phyloP scores from a whole-genome alignment of 345 rosid genomes.

The Combretum micranthum region DNA sequence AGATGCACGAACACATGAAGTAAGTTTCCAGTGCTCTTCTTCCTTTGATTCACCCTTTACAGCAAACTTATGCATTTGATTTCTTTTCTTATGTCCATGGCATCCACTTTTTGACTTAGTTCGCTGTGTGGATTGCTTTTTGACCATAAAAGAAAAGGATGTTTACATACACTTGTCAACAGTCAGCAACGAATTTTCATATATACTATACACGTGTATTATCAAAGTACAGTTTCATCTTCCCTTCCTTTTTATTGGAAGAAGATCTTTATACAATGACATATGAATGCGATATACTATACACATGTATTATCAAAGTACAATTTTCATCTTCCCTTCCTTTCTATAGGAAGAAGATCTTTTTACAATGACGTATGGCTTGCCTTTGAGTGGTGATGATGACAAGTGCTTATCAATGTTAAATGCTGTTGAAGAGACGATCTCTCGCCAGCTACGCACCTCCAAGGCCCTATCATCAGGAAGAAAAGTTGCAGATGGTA shows the following conservation, averaged over 20 bases:
- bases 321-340: constrained; percentile 3
- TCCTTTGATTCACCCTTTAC: constrained; percentile 13
- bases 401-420: constrained; percentile 70
- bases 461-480: constrained; percentile 59
- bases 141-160: too few relatives aligned
- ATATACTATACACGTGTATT: too few relatives aligned
- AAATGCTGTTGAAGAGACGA: constrained; percentile 89
- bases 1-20: constrained; percentile 99
- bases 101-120: not conserved
- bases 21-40: constrained; percentile 50
- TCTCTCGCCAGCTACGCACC: constrained; percentile 84
- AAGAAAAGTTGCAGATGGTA: constrained; percentile 62
- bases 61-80: not conserved
- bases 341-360: constrained; percentile 86
- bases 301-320: not conserved
- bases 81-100: not conserved
- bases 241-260: too few relatives aligned
- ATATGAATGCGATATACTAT: too few relatives aligned
- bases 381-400: constrained; percentile 77
- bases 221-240: too few relatives aligned
- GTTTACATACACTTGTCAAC: too few relatives aligned
- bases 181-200: too few relatives aligned
- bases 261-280: too few relatives aligned
- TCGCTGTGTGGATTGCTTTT: not conserved
- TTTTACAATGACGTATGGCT: constrained; percentile 83